Base-by-base conservation (phyloP, 2,329 filamentous ascomycete genomes). In the Xylaria hypoxylon region DNA sequence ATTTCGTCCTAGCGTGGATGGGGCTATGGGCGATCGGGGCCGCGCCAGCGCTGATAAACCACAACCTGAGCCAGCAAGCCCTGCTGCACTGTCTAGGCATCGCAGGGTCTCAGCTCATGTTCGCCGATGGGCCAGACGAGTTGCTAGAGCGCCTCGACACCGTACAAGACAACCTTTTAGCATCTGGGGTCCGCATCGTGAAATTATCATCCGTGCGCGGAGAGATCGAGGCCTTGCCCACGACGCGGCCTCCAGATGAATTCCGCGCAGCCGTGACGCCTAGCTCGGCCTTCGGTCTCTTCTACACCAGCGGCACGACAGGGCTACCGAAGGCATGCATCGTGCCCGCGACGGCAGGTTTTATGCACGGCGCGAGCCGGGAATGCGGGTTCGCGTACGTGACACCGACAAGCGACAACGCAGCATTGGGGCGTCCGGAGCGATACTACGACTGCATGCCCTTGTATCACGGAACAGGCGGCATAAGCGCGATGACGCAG, bases 361-460 rank as follows among this genome's bases (percentile, higher is more conserved):
- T 77, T 62, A 63, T 68, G 24, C 68, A 74, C 33, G 75, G 72
- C 47, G 68, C 68, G 76, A 61, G 82, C 80, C 35, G 69, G 58
- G 64, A 77, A 22, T 72, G 67, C 52, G 70, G 77, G 33, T 59
- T 74, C 69, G 62, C 76, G 48, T 68, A 78, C 71, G 74, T 78
- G 61, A 57, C 68, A n/a, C 65, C 68, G 6, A 70, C 73, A 26
- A 65, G 73, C 62, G 67, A 80, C 68, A 69, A 75, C 28, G 48
- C 58, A 24, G 47, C 38, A 53, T 24, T 28, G 13, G 63, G 63
- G 5, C 64, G 59, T 1, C 59, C 64, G 5, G 89, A 92, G 75
- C 81, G 89, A 28, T 93, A 89, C 85, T 94, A 93, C 74, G 86
- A 89, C 74, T 92, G 90, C 77, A 94, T 94, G 91, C 91, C 83